Evolutionary conservation across 2,329 filamentous ascomycete genomes (phyloP).

Genomic region (Ceratocystis cacaofunesta): DNA sequence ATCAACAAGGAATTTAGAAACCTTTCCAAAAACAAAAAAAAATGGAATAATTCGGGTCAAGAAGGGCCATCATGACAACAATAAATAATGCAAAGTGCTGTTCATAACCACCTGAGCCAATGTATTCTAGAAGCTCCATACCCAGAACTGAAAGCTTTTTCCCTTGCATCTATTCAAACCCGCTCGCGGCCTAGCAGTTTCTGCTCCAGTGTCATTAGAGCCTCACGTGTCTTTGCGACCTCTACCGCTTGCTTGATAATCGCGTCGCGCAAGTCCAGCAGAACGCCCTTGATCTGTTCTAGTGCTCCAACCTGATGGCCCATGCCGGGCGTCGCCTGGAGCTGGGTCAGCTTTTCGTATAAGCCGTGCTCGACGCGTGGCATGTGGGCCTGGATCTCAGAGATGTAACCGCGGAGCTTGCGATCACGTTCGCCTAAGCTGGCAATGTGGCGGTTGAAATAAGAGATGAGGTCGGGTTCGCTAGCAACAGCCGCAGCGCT

Average conservation of each 20-base stretch:
- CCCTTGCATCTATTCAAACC: background rate
- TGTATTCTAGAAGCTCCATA: background rate
- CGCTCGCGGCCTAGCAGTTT: slow-evolving; percentile 23
- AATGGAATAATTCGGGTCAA: background rate
- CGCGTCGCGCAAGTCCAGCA: slow-evolving; percentile 28
- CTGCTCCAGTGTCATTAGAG: slow-evolving; percentile 28
- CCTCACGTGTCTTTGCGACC: slow-evolving; percentile 31
- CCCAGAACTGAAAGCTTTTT: background rate
- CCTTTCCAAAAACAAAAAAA: background rate
- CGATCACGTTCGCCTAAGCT: slow-evolving; percentile 31
- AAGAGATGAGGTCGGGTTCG: slow-evolving; percentile 31
- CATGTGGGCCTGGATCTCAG: slow-evolving; percentile 34
- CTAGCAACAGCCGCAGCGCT: slow-evolving; percentile 25
- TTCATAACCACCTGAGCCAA: background rate
- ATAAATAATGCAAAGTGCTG: background rate
- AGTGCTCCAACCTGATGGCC: slow-evolving; percentile 14
- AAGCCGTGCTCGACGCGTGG: slow-evolving; percentile 33
- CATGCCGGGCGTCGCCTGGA: slow-evolving; percentile 19
- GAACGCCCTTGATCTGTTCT: slow-evolving; percentile 26
- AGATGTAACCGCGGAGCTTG: slow-evolving; percentile 31
- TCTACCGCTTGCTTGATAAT: slow-evolving; percentile 30
- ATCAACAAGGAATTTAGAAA: background rate
- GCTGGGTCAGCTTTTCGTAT: slow-evolving; percentile 25
- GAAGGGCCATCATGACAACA: slow-evolving; percentile 5
- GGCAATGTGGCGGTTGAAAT: slow-evolving; percentile 32